These are phyloP conservation scores for Guadua angustifolia DNA, from an alignment of 176 grass and related monocot genomes.

Conservation along the genomic window DNA sequence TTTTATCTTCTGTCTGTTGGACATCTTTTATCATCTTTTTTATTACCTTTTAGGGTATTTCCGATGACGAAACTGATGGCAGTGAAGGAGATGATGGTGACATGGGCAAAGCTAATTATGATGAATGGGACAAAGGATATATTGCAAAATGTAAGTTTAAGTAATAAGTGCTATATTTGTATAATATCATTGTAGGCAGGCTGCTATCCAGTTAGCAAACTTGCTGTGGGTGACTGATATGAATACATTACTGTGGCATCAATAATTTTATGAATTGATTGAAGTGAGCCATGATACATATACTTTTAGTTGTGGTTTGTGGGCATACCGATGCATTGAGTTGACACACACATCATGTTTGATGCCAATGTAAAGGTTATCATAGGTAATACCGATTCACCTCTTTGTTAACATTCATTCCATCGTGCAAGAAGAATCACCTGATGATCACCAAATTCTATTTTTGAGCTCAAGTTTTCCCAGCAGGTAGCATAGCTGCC, in stretches of 20 bases:
- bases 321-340: neutral
- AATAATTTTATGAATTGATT: neutral
- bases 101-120: constrained; percentile 35
- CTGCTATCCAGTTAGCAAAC: neutral
- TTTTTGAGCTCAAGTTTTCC: neutral
- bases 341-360: neutral
- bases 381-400: neutral
- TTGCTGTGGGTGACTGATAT: neutral
- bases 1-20: constrained; percentile 32
- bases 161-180: neutral
- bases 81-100: constrained; percentile 46
- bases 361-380: neutral
- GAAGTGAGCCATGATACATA: neutral
- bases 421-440: neutral
- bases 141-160: constrained; percentile 77
- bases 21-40: constrained; percentile 16
- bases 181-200: constrained; percentile 10
- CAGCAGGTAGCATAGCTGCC: neutral
- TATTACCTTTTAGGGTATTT: constrained; percentile 53
- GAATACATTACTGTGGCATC: neutral
- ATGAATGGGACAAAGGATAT: constrained; percentile 54
- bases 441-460: neutral
- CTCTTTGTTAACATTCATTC: neutral
- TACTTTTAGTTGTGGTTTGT: neutral
- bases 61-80: constrained; percentile 60